Conservation (phyloP, 179 eudicot genomes). For the Beta corolliflora region DNA sequence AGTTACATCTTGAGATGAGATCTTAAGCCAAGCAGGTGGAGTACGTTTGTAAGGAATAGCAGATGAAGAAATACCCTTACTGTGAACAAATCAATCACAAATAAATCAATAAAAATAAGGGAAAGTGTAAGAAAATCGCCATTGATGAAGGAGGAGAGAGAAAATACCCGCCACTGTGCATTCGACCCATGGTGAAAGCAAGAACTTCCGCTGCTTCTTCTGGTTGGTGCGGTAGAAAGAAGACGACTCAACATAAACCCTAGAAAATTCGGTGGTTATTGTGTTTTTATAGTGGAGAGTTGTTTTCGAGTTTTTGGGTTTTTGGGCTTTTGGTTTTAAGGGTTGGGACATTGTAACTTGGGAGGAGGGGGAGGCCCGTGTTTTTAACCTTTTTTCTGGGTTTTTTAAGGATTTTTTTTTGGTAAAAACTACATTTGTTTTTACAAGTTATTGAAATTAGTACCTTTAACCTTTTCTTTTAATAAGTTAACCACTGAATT, state of each 20-base stretch:
- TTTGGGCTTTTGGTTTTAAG: background rate
- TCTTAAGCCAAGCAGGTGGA: slow-evolving; percentile 53
- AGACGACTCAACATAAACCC: background rate
- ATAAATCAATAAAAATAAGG: background rate
- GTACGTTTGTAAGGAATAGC: slow-evolving; percentile 50
- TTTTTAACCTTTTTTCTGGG: background rate
- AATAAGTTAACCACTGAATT: no score
- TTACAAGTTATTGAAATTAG: no score
- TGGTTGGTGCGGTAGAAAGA: background rate
- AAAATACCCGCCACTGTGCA: slow-evolving; percentile 39
- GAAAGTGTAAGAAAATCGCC: background rate
- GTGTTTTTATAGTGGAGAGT: background rate
- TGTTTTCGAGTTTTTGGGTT: background rate
- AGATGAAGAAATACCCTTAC: slow-evolving; percentile 40
- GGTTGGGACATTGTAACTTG: background rate
- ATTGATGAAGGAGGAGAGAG: background rate
- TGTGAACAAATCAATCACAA: background rate
- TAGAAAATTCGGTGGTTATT: background rate
- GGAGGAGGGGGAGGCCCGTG: background rate
- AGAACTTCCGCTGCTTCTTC: background rate
- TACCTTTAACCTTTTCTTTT: no score
- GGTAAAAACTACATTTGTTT: no score
- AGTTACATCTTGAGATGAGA: slow-evolving; percentile 45
- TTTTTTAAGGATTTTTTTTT: no score
- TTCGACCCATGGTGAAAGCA: slow-evolving; percentile 40